These are phyloP conservation scores for Haematococcus lacustris DNA, from an alignment of 139 green algal species.

Conservation along the genomic window DNA sequence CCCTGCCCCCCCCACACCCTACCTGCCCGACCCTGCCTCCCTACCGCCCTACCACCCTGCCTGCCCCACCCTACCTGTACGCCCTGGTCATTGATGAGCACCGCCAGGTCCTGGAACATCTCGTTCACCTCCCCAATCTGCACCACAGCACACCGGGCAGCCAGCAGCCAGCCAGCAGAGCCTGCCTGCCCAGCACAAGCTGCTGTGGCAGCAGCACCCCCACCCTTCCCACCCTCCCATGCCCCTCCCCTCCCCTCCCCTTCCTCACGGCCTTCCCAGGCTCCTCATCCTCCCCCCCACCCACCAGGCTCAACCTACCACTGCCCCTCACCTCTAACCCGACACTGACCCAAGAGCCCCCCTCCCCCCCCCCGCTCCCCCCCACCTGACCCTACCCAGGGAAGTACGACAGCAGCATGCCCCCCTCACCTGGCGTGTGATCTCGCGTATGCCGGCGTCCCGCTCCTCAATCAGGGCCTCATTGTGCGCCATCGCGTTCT, in stretches of 20 bases:
- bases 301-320: no score
- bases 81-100: conserved; percentile 83
- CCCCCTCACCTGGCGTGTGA: conserved; percentile 27
- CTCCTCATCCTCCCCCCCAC: no score
- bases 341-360: no score
- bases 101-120: conserved; percentile 80
- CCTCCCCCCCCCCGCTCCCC: no score
- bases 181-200: neutral
- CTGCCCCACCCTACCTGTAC: conserved; percentile 7
- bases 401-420: no score
- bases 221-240: no score
- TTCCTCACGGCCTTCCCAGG: no score
- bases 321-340: no score
- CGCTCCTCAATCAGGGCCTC: conserved; percentile 81
- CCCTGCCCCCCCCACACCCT: neutral
- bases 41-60: neutral
- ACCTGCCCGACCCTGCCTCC: neutral
- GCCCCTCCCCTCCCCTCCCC: neutral
- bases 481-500: conserved; percentile 64
- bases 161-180: neutral
- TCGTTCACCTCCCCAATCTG: conserved; percentile 56
- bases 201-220: neutral
- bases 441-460: conserved; percentile 64
- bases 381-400: no score
- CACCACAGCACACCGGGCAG: no score